phyloP scores from a whole-genome alignment of 176 grass and related monocot genomes.

The Aegilops tauschii region DNA sequence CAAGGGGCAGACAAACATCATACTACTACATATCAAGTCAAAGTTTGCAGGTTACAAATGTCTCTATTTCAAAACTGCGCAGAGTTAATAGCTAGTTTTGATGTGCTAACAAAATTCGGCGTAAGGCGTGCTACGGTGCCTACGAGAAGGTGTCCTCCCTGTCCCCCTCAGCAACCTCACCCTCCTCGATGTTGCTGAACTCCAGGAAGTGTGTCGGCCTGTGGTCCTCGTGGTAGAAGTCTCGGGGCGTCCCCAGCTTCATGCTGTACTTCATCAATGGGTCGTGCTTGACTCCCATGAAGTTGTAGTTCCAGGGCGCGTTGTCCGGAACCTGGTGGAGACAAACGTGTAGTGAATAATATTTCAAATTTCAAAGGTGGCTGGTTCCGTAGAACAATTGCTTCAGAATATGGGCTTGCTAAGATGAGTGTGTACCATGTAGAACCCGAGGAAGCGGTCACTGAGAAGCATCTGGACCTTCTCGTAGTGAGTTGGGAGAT shows the following conservation, averaged over 20 bases:
- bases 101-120: neutral
- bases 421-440: conserved; percentile 63
- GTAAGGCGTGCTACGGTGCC: neutral
- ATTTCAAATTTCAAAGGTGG: neutral
- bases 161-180: conserved; percentile 68
- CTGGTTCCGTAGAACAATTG: neutral
- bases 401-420: neutral
- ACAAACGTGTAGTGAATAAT: conserved; percentile 3
- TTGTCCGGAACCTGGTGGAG: conserved; percentile 74
- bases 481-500: conserved; percentile 91
- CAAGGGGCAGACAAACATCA: neutral
- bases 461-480: conserved; percentile 99
- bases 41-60: conserved; percentile 1
- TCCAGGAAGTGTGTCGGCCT: conserved; percentile 90
- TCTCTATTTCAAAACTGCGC: conserved; percentile 1
- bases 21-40: neutral
- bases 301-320: conserved; percentile 95
- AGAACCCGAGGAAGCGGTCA: conserved; percentile 97
- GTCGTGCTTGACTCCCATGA: conserved; percentile 98
- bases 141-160: conserved; percentile 85
- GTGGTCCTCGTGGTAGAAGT: conserved; percentile 94
- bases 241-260: conserved; percentile 77
- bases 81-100: neutral
- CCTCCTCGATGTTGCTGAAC: conserved; percentile 92
- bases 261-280: conserved; percentile 74